Percentiles rank a stretch among this genome's conserved stretches.
phyloP scores from a whole-genome alignment of 164 flowering plant genomes.

The Tetracentron sinense region DNA sequence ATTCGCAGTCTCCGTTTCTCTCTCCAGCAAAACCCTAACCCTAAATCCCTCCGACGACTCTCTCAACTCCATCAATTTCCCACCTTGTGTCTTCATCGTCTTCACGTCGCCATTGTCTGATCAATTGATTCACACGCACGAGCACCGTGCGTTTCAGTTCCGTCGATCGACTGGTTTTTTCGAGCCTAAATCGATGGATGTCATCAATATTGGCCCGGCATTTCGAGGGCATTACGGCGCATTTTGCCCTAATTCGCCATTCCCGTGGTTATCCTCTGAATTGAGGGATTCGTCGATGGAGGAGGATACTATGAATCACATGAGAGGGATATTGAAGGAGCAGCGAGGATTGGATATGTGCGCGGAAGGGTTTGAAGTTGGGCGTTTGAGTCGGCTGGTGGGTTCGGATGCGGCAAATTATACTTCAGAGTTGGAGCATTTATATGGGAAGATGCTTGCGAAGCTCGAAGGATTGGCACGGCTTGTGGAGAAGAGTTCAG shows the following conservation, averaged over 20 bases:
- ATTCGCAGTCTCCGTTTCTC: slow-evolving; percentile 38
- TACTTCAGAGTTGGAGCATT: slow-evolving; percentile 56
- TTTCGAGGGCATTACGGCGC: slow-evolving; percentile 69
- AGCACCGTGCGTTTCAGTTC: slow-evolving; percentile 69
- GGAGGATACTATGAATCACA: slow-evolving; percentile 21
- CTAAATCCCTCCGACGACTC: slow-evolving; percentile 8
- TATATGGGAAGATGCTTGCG: slow-evolving; percentile 75
- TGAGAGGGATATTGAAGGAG: slow-evolving; percentile 32
- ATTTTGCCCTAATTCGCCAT: slow-evolving; percentile 55
- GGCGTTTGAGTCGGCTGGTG: slow-evolving; percentile 48
- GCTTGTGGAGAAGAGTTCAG: slow-evolving; percentile 58
- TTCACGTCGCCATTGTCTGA: slow-evolving; percentile 51
- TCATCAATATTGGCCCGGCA: slow-evolving; percentile 81
- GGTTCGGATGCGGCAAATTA: slow-evolving; percentile 58
- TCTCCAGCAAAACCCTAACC: slow-evolving; percentile 30
- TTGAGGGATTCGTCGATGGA: slow-evolving; percentile 24
- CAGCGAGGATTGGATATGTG: slow-evolving; percentile 48
- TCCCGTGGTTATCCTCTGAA: slow-evolving; percentile 52
- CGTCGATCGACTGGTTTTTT: slow-evolving; percentile 22
- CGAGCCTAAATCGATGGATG: slow-evolving; percentile 46
- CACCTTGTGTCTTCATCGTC: slow-evolving; percentile 53
- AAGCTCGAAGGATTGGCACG: slow-evolving; percentile 65
- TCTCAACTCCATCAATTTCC: slow-evolving; percentile 8
- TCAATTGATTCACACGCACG: slow-evolving; percentile 70
- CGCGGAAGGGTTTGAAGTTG: slow-evolving; percentile 57